Base-by-base conservation (phyloP, 257 asterid species). In the Solanum chmielewskii region DNA sequence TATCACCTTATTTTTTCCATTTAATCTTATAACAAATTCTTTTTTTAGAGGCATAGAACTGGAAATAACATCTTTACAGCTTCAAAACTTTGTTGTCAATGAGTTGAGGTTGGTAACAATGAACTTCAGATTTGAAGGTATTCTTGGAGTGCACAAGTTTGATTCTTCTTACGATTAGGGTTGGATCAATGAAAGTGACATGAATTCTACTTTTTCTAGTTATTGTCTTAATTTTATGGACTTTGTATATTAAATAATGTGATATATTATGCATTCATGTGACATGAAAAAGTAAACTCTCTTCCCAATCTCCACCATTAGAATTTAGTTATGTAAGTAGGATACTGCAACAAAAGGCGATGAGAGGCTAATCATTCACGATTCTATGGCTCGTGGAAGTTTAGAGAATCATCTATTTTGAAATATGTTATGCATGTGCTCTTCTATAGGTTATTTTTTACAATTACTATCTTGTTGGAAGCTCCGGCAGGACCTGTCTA, bases 391-490 rank as follows among this genome's bases (percentile, higher is more conserved):
- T 18, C 90, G 94, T 66, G 99, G 98, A 87, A 96, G 97, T 94
- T 92, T 96, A 93, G 99, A 96, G 91, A 95, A 95, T 89, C 99
- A 96, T 92, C 90, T 96, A 91, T 96, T 96, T 88, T 93, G 93
- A 92, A 94, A 98, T 96, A 93, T 47, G 95, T 70, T 84, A 74
- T 8, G 66, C 25, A 7, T 59, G 66, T 8, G 27, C 27, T 59
- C 66, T 59, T 59, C 0, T 59, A 59, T 8, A 3, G 8, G 25
- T 21, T 21, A 20, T 59, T 59, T 21, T 59, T 59, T 11, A 59
- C 27, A 59, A 8, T 8, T 59, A 59, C 12, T 59, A 7, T 59
- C 66, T 59, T 59, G 25, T 59, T 59, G 9, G 66, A 56, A 56
- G 23, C 0, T 18, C n/a, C 4, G 1, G 10, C 4, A 56, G 9